Conservation (phyloP, 331 rosid species). For the Stylosanthes scabra region DNA sequence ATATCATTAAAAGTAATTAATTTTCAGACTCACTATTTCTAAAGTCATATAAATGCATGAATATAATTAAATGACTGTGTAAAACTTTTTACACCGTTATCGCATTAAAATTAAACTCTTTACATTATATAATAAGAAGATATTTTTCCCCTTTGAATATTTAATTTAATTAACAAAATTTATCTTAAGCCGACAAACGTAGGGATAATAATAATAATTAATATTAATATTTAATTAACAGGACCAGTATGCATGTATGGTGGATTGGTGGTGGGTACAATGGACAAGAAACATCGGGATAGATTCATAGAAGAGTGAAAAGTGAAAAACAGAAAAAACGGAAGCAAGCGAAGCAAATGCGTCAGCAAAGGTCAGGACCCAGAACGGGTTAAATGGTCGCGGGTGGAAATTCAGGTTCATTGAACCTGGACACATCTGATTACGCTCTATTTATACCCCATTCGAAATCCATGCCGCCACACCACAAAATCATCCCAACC, state of each 20-base stretch:
- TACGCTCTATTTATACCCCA: constrained; percentile 36
- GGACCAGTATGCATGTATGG: not conserved
- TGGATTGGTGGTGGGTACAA: not conserved
- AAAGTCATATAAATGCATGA: too few species aligned
- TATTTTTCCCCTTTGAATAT: too few species aligned
- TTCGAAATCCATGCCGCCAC: constrained; percentile 3
- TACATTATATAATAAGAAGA: too few species aligned
- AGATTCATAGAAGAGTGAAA: not conserved
- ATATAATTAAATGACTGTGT: too few species aligned
- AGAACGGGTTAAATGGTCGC: not conserved
- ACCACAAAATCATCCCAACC: not conserved
- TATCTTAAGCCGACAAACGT: too few species aligned
- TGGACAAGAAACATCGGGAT: not conserved
- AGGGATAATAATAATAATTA: too few species aligned
- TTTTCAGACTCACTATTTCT: too few species aligned
- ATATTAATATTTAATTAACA: too few species aligned
- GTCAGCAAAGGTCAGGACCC: constrained; percentile 3
- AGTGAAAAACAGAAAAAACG: not conserved
- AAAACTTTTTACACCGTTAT: too few species aligned
- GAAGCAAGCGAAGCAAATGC: constrained; percentile 34
- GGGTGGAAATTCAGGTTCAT: constrained; percentile 45
- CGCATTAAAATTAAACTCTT: too few species aligned
- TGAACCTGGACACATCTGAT: constrained; percentile 72
- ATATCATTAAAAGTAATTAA: too few species aligned
- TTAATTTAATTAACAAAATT: too few species aligned